These are phyloP conservation scores for Carnegiea gigantea DNA, from an alignment of 179 eudicot genomes.

Conservation along the genomic window DNA sequence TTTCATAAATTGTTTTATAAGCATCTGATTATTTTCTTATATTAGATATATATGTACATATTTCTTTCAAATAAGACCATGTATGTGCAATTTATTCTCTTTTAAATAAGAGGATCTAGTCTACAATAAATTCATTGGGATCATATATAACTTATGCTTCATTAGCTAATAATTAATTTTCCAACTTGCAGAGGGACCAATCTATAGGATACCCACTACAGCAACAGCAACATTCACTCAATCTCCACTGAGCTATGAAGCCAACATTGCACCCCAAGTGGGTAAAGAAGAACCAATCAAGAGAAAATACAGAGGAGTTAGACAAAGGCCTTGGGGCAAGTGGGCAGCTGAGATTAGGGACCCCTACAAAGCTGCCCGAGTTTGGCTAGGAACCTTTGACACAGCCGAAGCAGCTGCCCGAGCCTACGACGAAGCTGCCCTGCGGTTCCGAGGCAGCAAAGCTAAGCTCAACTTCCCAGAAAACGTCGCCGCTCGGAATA, in stretches of 20 bases:
- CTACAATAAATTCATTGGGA: not conserved
- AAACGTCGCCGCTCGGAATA: slow-evolving; percentile 33
- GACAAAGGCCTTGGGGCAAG: slow-evolving; percentile 80
- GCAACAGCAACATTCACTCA: slow-evolving; percentile 17
- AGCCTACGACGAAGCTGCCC: slow-evolving; percentile 74
- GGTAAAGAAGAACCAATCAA: slow-evolving; percentile 15
- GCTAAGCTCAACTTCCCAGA: slow-evolving; percentile 88
- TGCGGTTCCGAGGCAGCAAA: slow-evolving; percentile 62
- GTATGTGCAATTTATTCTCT: too few relatives aligned
- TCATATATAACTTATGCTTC: not conserved
- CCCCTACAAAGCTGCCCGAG: slow-evolving; percentile 69
- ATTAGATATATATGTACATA: too few relatives aligned
- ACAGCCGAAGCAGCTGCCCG: slow-evolving; percentile 73
- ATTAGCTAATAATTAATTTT: not conserved
- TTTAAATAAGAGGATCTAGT: not conserved
- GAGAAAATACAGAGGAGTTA: slow-evolving; percentile 71
- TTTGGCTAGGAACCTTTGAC: slow-evolving; percentile 76
- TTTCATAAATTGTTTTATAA: too few relatives aligned
- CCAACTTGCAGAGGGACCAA: slow-evolving; percentile 30
- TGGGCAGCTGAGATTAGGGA: slow-evolving; percentile 86
- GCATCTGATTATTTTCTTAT: too few relatives aligned
- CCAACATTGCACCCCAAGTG: slow-evolving; percentile 21
- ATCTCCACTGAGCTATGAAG: slow-evolving; percentile 3
- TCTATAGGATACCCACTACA: slow-evolving; percentile 20
- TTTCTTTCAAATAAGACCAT: too few relatives aligned